Evolutionary conservation across 176 grass and related monocot genomes (phyloP).

Genomic region (Carex kokanica): DNA sequence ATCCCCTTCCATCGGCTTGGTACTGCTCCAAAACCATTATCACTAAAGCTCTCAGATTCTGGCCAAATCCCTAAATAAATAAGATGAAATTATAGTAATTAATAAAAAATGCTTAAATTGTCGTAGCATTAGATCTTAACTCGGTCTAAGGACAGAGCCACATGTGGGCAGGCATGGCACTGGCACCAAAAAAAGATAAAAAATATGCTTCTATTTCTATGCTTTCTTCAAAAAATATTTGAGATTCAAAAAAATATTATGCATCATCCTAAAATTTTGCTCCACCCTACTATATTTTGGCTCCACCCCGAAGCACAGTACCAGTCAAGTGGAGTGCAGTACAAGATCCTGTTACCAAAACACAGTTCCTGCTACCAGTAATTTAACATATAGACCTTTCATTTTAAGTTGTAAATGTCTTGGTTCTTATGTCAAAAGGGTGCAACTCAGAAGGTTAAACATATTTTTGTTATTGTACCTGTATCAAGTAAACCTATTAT

Average conservation of each 20-base stretch:
- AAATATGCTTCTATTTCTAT: no score
- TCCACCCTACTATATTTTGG: no score
- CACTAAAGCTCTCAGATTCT: slow-evolving; percentile 75
- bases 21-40: slow-evolving; percentile 41
- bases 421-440: background rate
- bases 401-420: background rate
- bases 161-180: no score
- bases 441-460: background rate
- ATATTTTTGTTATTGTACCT: slow-evolving; percentile 14
- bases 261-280: no score
- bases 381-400: background rate
- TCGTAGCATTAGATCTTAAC: background rate
- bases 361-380: background rate
- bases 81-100: background rate
- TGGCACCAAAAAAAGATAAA: no score
- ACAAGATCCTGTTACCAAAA: background rate
- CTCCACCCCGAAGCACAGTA: background rate
- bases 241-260: no score
- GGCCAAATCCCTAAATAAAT: slow-evolving; percentile 71
- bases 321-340: background rate
- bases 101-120: background rate
- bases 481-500: slow-evolving; percentile 79
- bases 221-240: no score
- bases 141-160: no score
- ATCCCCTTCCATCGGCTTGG: slow-evolving; percentile 62